These are phyloP conservation scores for Casaregolazyma suthepensis DNA, from an alignment of 1,139 yeast genomes.

Conservation along the genomic window DNA sequence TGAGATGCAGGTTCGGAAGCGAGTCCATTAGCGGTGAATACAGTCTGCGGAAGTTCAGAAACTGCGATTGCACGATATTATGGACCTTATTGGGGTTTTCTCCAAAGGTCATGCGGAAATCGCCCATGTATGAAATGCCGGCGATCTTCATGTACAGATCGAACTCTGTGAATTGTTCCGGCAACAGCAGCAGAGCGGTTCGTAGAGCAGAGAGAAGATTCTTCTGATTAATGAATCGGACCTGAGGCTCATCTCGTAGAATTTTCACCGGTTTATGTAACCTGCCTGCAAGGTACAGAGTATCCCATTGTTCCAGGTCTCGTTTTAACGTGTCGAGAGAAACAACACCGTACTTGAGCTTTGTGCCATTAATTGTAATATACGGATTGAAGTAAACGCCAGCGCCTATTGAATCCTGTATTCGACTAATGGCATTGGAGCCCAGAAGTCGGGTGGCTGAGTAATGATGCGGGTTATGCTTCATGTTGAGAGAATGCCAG, in stretches of 20 bases:
- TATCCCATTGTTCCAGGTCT: constrained; percentile 77
- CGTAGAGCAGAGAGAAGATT: constrained; percentile 76
- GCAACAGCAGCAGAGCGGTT: constrained; percentile 58
- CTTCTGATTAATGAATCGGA: constrained; percentile 62
- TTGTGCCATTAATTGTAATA: constrained; percentile 54
- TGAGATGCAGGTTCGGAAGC: constrained; percentile 32
- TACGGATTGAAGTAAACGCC: constrained; percentile 94
- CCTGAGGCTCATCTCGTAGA: constrained; percentile 54
- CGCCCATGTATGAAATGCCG: constrained; percentile 81
- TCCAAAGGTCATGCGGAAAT: constrained; percentile 77
- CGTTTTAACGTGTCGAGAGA: constrained; percentile 51
- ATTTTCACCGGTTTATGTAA: constrained; percentile 89
- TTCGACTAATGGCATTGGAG: constrained; percentile 47
- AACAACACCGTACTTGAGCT: constrained; percentile 83
- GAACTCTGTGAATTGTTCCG: constrained; percentile 49
- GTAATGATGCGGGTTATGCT: constrained; percentile 67
- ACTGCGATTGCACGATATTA: constrained; percentile 80
- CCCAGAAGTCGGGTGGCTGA: constrained; percentile 61
- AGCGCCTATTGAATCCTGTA: constrained; percentile 67
- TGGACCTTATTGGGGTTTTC: constrained; percentile 86
- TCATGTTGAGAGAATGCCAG: constrained; percentile 71
- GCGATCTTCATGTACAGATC: constrained; percentile 74
- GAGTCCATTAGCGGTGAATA: constrained; percentile 63
- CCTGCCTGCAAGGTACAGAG: constrained; percentile 86
- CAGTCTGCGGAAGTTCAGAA: constrained; percentile 56